A percentile compares a stretch with the other conserved stretches of the same genome.
Evolutionary conservation across 306 rosid species (phyloP).

Genomic region (Ceratonia siliqua): DNA sequence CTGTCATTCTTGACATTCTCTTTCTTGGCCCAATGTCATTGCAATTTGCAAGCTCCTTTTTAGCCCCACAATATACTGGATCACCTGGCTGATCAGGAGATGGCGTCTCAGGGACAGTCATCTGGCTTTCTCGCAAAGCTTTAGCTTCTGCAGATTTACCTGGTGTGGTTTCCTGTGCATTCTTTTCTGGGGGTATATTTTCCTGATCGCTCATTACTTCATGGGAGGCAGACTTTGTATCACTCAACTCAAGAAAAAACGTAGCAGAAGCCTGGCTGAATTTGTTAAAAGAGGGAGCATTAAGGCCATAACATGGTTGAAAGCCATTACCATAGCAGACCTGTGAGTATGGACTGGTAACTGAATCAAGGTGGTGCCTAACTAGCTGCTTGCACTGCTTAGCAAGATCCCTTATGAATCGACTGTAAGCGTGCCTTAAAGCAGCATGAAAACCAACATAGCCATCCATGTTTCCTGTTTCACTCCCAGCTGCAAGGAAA

Average conservation of each 20-base stretch:
- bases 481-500: constrained; percentile 65
- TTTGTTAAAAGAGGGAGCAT: constrained; percentile 51
- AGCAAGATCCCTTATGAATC: constrained; percentile 74
- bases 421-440: constrained; percentile 73
- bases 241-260: constrained; percentile 71
- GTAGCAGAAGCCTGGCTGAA: constrained; percentile 53
- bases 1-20: constrained; percentile 63
- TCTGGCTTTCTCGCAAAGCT: constrained; percentile 64
- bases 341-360: constrained; percentile 93
- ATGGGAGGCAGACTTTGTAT: constrained; percentile 44
- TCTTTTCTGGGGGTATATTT: constrained; percentile 81
- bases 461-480: constrained; percentile 77
- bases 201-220: constrained; percentile 67
- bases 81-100: constrained; percentile 60
- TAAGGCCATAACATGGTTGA: constrained; percentile 50
- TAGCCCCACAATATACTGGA: constrained; percentile 44
- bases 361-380: constrained; percentile 90
- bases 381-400: constrained; percentile 88
- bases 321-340: constrained; percentile 73
- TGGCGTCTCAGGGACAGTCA: constrained; percentile 88
- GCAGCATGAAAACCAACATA: constrained; percentile 95
- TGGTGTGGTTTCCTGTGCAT: constrained; percentile 70
- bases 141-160: constrained; percentile 66
- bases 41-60: constrained; percentile 68
- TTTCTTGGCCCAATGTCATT: constrained; percentile 72